Evolutionary conservation across 106 monocot species (phyloP), one percentile per base, ranked within the genome.

Genomic region (Iris macrosiphon): DNA sequence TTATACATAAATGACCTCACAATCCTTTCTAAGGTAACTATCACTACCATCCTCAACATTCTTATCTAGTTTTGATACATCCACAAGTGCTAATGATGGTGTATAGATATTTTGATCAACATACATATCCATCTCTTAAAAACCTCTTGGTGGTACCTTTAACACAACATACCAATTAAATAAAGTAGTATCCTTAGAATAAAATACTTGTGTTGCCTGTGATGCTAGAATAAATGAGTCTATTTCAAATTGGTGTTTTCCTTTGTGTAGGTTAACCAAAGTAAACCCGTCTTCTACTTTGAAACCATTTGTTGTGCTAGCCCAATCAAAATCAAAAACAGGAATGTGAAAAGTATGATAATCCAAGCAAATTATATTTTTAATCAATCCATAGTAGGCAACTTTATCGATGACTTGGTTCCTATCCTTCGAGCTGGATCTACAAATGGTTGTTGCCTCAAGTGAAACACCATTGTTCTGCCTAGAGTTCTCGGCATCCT

Each of bases 121-220:
- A 15, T 41, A 15, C 14, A 10, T 15, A 6, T 41, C 41, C 41
- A 15, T 2, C 14, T 41, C 41, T 13, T 41, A 13, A 41, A 41
- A 41, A 10, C 15, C 41, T 41, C 41, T 41, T 33, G 33, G 33
- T 33, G 33, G 33, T 33, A 8, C 8, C 8, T 33, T 33, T 8
- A 33, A 4, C 3, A 41, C 41, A 41, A 41, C 41, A 41, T 15
- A 41, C 41, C 41, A 41, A 48, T 22, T 21, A 12, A 20, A 21
- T 48, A 4, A 3, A 6, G 18, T 20, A 48, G 18, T 23, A 1
- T 48, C 19, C 24, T 15, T 48, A 6, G 47, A 48, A 48, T 48
- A 48, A 24, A 48, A 48, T 4, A 5, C 47, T 48, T 48, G 47
- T 48, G 18, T 48, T 23, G 47, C 47, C 22, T 48, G 47, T 24